Percentiles rank a stretch among this genome's conserved stretches.
These are phyloP conservation scores for Peltaster fructicola DNA, from an alignment of 2,329 filamentous ascomycete genomes.

Conservation along the genomic window DNA sequence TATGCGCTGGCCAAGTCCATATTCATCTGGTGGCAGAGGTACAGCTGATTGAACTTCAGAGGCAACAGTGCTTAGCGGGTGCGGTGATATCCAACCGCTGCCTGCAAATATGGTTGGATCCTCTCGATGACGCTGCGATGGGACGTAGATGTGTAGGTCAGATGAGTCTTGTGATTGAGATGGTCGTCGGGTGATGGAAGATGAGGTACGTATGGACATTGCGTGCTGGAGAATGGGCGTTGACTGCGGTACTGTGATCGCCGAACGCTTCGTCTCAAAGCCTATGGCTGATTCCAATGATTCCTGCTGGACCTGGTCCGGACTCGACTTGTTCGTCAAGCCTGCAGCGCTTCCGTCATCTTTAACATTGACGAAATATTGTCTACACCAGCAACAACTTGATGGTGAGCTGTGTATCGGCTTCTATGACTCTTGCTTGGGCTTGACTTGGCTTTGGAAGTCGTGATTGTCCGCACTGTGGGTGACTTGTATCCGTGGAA, in stretches of 20 bases:
- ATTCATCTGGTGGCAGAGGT: constrained; percentile 7
- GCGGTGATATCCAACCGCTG: constrained; percentile 18
- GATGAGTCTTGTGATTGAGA: background rate
- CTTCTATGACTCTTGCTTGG: too few species aligned
- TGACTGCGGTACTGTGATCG: background rate
- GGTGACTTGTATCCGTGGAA: too few species aligned
- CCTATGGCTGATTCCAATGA: constrained; percentile 1
- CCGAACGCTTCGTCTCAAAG: constrained; percentile 1
- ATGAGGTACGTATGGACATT: too few species aligned
- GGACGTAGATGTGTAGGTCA: background rate
- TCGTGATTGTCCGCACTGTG: too few species aligned
- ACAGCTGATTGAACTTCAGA: constrained; percentile 10
- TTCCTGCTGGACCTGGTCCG: too few species aligned
- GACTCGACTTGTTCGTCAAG: too few species aligned
- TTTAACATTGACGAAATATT: too few species aligned
- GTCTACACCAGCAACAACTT: too few species aligned
- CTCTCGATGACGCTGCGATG: background rate
- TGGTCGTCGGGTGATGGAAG: background rate
- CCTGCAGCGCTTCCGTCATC: too few species aligned
- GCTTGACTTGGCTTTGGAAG: too few species aligned
- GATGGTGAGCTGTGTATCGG: too few species aligned
- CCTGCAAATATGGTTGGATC: constrained; percentile 14
- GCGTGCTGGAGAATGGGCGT: constrained; percentile 1
- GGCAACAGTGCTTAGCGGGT: constrained; percentile 13
- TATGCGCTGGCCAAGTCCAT: constrained; percentile 8